Conservation (phyloP, 2,329 filamentous ascomycete species). For the Eurotiales sp. region DNA sequence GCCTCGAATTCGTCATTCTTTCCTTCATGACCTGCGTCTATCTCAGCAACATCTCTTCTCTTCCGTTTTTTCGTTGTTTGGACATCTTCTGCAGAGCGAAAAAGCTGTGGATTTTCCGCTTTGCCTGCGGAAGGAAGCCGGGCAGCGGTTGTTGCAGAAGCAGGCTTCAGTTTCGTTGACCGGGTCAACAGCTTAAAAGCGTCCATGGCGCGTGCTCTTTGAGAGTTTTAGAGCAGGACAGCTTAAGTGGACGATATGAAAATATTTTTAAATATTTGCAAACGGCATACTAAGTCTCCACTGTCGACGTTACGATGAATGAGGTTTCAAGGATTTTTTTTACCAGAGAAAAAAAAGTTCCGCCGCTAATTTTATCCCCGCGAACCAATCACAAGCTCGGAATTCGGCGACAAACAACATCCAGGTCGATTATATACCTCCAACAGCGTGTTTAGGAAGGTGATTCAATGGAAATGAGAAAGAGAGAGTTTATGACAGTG, state of each 20-base stretch:
- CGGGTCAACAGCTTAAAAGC: slow-evolving; percentile 44
- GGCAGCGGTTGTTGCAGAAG: slow-evolving; percentile 23
- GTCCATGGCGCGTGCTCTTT: slow-evolving; percentile 34
- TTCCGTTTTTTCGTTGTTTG: slow-evolving; percentile 36
- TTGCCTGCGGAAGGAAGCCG: slow-evolving; percentile 40
- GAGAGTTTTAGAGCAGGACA: not conserved
- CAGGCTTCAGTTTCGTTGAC: slow-evolving; percentile 40
- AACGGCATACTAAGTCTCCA: too few species aligned
- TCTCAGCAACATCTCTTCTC: slow-evolving; percentile 24
- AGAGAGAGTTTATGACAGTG: too few species aligned
- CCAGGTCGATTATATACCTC: too few species aligned
- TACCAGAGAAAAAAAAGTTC: slow-evolving; percentile 4
- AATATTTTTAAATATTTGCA: too few species aligned
- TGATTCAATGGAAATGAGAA: too few species aligned
- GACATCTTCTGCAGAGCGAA: slow-evolving; percentile 27
- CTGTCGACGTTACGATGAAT: not conserved
- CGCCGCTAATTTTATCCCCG: not conserved
- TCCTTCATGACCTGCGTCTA: slow-evolving; percentile 18
- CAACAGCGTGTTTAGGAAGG: too few species aligned
- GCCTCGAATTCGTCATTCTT: slow-evolving; percentile 22
- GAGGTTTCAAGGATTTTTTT: not conserved
- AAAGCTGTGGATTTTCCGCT: slow-evolving; percentile 36
- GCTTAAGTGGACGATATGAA: too few species aligned
- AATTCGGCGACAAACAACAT: not conserved
- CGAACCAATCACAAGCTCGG: slow-evolving; percentile 3